Base-by-base conservation (phyloP, 768 basidiomycete genomes). In the Lactifluus rugatus region DNA sequence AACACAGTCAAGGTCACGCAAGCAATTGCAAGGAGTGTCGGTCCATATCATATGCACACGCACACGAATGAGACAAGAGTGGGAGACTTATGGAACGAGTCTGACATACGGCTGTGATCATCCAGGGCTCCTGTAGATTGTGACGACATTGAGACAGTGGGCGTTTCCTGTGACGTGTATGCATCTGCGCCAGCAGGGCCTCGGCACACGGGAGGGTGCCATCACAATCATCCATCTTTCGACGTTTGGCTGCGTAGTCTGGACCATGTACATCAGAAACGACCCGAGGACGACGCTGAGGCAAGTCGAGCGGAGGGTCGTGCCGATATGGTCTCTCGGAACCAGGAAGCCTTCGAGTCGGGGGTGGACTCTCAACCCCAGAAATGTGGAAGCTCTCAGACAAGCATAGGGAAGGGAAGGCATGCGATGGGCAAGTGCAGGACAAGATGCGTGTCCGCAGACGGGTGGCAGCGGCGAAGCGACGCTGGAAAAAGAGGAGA, bases 1-100 rank as follows among this genome's bases (percentile, higher is more conserved):
- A 36, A 85, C 76, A 77, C 80, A 81, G n/a, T 68, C 70, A 0
- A 82, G 79, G 57, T 83, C 78, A 8, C 73, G 72, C 54, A 71
- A 67, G 41, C 75, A 73, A 51, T 76, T 72, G 23, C 70, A 68
- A 47, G 32, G 73, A 68, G 7, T 72, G 72, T 46, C 74, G 71
- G 21, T 73, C 68, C n/a, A n/a, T n/a, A n/a, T n/a, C n/a, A n/a
- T n/a, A n/a, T n/a, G n/a, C n/a, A n/a, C n/a, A n/a, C n/a, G n/a
- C 31, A 52, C 16, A 31, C 46, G 54, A 17, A 54, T 53, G 51
- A 61, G 49, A 51, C 47, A 44, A 56, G 49, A n/a, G n/a, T 52
- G 39, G 49, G 41, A 57, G 26, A 34, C 41, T 51, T 28, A 57
- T 52, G 52, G 26, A 41, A 64, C 41, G 47, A 49, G 60, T 54